These are phyloP conservation scores for Magnaporthiopsis poae DNA, from an alignment of 2,329 filamentous ascomycete genomes.

Conservation along the genomic window DNA sequence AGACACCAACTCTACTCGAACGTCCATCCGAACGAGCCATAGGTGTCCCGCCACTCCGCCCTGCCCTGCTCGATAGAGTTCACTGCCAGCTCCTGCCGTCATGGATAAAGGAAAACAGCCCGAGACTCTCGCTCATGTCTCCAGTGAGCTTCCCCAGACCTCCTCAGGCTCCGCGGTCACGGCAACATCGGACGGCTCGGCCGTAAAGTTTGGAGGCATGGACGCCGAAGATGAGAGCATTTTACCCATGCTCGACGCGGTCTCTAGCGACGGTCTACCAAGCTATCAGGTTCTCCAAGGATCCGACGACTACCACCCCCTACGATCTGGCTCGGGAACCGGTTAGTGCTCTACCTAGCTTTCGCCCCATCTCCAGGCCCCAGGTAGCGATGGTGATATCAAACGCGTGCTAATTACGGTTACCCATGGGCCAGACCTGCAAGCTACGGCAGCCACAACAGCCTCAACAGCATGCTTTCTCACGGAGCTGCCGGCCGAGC, in stretches of 20 bases:
- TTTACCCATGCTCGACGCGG: slow-evolving; percentile 20
- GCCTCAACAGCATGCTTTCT: neutral
- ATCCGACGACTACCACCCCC: slow-evolving; percentile 12
- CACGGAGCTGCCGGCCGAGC: slow-evolving; percentile 56
- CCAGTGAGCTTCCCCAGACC: neutral
- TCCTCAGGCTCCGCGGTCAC: neutral
- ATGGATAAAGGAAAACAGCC: slow-evolving; percentile 1
- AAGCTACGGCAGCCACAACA: neutral
- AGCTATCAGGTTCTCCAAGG: slow-evolving; percentile 13
- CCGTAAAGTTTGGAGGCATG: slow-evolving; percentile 22
- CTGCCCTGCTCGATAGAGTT: neutral
- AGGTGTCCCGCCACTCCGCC: neutral
- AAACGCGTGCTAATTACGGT: neutral
- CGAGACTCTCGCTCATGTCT: neutral
- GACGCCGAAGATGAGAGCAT: slow-evolving; percentile 28
- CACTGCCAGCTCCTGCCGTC: neutral
- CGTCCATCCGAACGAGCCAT: too few relatives aligned
- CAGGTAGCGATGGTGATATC: neutral
- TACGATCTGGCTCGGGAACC: neutral
- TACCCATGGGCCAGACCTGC: neutral
- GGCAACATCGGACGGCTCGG: neutral
- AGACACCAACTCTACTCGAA: neutral
- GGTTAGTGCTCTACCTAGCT: neutral
- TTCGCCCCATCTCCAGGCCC: too few relatives aligned
- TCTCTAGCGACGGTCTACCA: slow-evolving; percentile 19